Conservation (phyloP, 768 basidiomycete species). For the Psilocybe tampanensis region DNA sequence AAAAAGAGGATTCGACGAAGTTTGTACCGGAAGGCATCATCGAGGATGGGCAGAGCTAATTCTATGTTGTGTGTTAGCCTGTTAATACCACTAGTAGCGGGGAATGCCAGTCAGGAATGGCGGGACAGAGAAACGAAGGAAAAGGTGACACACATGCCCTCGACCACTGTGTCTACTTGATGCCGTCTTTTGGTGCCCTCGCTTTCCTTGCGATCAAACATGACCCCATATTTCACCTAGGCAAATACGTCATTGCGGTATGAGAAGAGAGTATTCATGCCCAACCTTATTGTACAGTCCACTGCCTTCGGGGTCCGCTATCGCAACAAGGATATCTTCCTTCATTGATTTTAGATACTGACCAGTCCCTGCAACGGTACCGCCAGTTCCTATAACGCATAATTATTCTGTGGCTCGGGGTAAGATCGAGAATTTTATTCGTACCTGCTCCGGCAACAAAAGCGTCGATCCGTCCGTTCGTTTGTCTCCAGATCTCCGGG, state of each 20-base stretch:
- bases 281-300: conserved; percentile 91
- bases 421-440: not conserved
- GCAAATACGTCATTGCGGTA: not conserved
- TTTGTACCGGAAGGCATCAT: conserved; percentile 82
- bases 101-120: not conserved
- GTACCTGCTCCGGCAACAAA: conserved; percentile 90
- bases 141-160: conserved; percentile 65
- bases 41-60: conserved; percentile 79
- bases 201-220: conserved; percentile 91
- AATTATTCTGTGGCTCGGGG: not conserved
- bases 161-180: conserved; percentile 96
- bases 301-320: conserved; percentile 93
- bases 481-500: conserved; percentile 95
- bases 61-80: conserved; percentile 90
- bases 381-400: conserved; percentile 78
- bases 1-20: not conserved
- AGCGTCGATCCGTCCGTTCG: conserved; percentile 76
- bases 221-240: conserved; percentile 87
- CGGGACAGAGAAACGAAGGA: not conserved
- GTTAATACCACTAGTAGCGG: conserved; percentile 77
- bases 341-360: conserved; percentile 78
- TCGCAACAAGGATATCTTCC: conserved; percentile 63
- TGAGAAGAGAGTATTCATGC: not conserved
- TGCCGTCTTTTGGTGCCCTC: conserved; percentile 93
- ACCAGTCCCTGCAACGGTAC: conserved; percentile 88